Evolutionary conservation across 345 rosid genomes (phyloP).

Genomic region (Crucihimalaya himalaica): DNA sequence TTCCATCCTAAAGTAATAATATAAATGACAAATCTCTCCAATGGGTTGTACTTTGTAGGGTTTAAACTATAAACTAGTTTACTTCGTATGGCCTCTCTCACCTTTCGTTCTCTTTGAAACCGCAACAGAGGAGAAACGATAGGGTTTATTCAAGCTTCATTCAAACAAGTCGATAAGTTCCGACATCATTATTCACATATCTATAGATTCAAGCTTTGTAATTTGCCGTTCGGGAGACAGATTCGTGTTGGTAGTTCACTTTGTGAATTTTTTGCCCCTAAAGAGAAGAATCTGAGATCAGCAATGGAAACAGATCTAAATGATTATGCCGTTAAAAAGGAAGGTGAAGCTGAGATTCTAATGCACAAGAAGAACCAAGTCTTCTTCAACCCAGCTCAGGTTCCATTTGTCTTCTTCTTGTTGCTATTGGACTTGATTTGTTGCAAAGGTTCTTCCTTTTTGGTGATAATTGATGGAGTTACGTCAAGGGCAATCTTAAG

Average conservation of each 20-base stretch:
- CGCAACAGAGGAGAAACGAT: conserved; percentile 15
- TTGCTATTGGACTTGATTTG: neutral
- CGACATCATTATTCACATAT: conserved; percentile 4
- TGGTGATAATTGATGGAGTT: neutral
- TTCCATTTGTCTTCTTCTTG: conserved; percentile 30
- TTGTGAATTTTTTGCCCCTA: neutral
- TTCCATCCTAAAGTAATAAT: neutral
- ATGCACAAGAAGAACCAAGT: conserved; percentile 94
- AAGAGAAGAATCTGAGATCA: conserved; percentile 30
- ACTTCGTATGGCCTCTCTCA: conserved; percentile 15
- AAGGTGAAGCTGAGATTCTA: conserved; percentile 98
- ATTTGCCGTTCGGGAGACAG: conserved; percentile 18
- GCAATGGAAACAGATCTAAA: conserved; percentile 56
- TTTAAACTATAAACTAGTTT: conserved; percentile 26
- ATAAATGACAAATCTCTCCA: neutral
- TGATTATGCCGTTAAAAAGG: conserved; percentile 75
- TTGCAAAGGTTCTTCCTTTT: conserved; percentile 24
- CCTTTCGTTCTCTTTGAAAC: conserved; percentile 6
- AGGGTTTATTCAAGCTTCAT: conserved; percentile 20
- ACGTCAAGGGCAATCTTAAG: conserved; percentile 9
- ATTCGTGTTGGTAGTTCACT: conserved; percentile 26
- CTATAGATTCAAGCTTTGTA: neutral
- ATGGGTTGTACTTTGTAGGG: conserved; percentile 35
- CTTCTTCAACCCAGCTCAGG: conserved; percentile 95
- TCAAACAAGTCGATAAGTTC: conserved; percentile 20